Base-by-base conservation (phyloP, 371 early-diverging fungal species). In the Rhizopus stolonifer region DNA sequence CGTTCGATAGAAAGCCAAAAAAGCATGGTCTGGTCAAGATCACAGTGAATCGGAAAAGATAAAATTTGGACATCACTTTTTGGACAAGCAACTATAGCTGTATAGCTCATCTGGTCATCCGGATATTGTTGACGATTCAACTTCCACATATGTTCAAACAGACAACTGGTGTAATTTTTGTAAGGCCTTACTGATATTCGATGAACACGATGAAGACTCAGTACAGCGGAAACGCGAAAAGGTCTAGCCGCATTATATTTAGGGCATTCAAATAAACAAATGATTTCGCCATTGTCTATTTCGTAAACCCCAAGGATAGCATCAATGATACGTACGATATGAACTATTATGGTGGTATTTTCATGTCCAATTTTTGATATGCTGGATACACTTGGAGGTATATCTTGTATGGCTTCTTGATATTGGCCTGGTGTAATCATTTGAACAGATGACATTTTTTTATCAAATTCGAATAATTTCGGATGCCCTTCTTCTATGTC, bases 311-410 rank as follows among this genome's bases (percentile, higher is more conserved):
- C 74, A 33, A 67, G 60, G 22, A 58, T 17, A 10, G 46, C 29
- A 44, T 70, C 70, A 39, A 73, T 56, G 0, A 73, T 61, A 5
- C 68, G 63, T 4, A 64, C 67, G 4, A 73, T 60, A 0, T 10
- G 26, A 11, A 65, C 70, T 1, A 19, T 36, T n/a, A 34, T 42
- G 10, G 34, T 26, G 1, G 25, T 47, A 1, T 19, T 24, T 10
- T 25, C 6, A 7, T 44, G 17, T 23, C 13, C 24, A 19, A 34
- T 3, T 18, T 25, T 33, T 11, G 4, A 26, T 17, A 24, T 7
- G 13, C 6, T 46, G 17, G 3, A 10, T 23, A 18, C 17, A 22
- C 11, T 14, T 21, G 49, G 14, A 18, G 33, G 26, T n/a, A 17
- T 5, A 14, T n/a, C 19, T 24, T 7, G 34, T 6, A 21, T 10